These are phyloP conservation scores for Podospora bellae-mahoneyi DNA, from an alignment of 495 filamentous ascomycete species.

Conservation along the genomic window DNA sequence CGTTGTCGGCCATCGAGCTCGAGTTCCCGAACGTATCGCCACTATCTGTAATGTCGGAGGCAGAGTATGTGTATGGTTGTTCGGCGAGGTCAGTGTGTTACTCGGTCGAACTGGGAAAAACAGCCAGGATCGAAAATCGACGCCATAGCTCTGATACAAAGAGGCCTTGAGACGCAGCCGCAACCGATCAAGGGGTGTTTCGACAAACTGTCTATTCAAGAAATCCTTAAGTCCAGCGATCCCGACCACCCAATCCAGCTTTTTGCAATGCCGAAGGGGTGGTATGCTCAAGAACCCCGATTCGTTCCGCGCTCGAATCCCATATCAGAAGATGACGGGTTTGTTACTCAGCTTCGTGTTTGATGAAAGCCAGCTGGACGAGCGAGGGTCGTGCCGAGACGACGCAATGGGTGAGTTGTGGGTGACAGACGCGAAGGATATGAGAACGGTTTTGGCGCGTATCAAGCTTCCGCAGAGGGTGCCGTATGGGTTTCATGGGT, in stretches of 20 bases:
- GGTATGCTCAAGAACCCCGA: conserved; percentile 61
- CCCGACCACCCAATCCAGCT: conserved; percentile 53
- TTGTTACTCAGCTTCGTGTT: conserved; percentile 61
- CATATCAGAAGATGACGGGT: conserved; percentile 54
- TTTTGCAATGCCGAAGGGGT: conserved; percentile 54
- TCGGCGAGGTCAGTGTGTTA: conserved; percentile 44
- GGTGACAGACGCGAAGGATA: conserved; percentile 58
- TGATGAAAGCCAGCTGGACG: conserved; percentile 50
- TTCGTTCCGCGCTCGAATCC: conserved; percentile 52
- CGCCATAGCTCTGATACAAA: conserved; percentile 44
- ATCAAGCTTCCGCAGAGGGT: conserved; percentile 60
- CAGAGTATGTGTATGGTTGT: conserved; percentile 58
- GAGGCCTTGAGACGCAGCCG: conserved; percentile 32
- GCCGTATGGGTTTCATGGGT: conserved; percentile 64
- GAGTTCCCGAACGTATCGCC: conserved; percentile 58
- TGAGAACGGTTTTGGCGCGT: conserved; percentile 53
- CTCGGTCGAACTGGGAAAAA: conserved; percentile 49
- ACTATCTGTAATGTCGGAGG: conserved; percentile 49
- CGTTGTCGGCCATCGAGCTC: conserved; percentile 57
- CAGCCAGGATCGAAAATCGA: conserved; percentile 61
- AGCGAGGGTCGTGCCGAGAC: conserved; percentile 38
- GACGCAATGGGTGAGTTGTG: conserved; percentile 57
- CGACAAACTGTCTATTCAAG: conserved; percentile 6
- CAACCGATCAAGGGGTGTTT: conserved; percentile 17
- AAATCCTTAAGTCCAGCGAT: conserved; percentile 40